Base-by-base conservation (phyloP, 192 early-diverging fungal genomes). In the Funneliformis geosporum region DNA sequence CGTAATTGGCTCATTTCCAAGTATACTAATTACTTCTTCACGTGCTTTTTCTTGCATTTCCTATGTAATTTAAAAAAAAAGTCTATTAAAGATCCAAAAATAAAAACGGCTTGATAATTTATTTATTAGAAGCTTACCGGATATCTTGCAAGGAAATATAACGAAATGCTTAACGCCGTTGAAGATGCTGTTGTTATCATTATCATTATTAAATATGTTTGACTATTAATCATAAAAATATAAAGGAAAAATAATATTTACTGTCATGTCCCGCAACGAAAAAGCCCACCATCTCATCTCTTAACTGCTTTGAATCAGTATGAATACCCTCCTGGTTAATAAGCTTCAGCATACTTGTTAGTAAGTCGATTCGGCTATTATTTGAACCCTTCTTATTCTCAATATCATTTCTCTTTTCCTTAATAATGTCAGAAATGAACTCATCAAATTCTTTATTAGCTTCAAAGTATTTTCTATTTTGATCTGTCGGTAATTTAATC, bases 21-120 rank as follows among this genome's bases (percentile, higher is more conserved):
- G n/a, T 27, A 64, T 11, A 0, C 27, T 64, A 6, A 64, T 28
- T 10, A 64, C 62, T 64, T 64, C 62, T 28, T 4, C 62, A 27
- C 62, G n/a, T 27, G 62, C 62, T 64, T 27, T 64, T 18, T 64
- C 62, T 64, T 64, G 62, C n/a, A 64, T 64, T 27, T 64, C 62
- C 62, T 64, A 14, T 23, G 23, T 62, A 62, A 25, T 27, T 14
- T 64, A 4, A 9, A 64, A 64, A 64, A 27, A 64, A 28, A 27
- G 23, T 28, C 10, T 62, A 62, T 5, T 28, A 27, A 4, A 23
- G 27, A 3, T n/a, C 27, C 11, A 23, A 4, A 9, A 23, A 27
- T 28, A 4, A 9, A 62, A 21, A 5, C 21, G 7, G 0, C 5
- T 27, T 25, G 25, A 23, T 25, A 5, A 12, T 10, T 25, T 62